These are phyloP conservation scores for Marvania coccoides DNA, from an alignment of 139 green algal genomes.

Conservation along the genomic window DNA sequence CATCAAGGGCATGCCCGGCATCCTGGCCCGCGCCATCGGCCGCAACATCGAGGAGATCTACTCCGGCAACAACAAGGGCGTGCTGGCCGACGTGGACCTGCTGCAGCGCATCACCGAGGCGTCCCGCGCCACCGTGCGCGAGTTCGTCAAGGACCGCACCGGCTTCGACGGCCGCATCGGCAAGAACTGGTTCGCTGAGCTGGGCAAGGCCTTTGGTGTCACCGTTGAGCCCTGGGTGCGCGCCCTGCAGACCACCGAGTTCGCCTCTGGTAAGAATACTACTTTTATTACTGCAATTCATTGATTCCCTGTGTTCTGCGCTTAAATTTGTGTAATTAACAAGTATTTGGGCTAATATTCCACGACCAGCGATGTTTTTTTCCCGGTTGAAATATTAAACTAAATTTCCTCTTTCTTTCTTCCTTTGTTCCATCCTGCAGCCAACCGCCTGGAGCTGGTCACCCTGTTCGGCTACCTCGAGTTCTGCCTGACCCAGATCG, in stretches of 20 bases:
- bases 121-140: conserved; percentile 54
- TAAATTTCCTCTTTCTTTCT: too few species aligned
- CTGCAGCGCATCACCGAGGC: conserved; percentile 60
- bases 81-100: conserved; percentile 85
- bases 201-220: conserved; percentile 23
- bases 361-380: too few species aligned
- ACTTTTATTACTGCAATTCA: too few species aligned
- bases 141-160: conserved; percentile 85
- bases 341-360: too few species aligned
- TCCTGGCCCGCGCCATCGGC: conserved; percentile 79
- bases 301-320: too few species aligned
- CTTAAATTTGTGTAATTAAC: too few species aligned
- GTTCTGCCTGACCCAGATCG: conserved; percentile 93
- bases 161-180: conserved; percentile 47
- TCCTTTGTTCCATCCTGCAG: neutral
- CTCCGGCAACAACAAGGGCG: conserved; percentile 67
- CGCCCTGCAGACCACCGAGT: conserved; percentile 58
- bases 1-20: conserved; percentile 82
- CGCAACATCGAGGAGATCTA: conserved; percentile 95
- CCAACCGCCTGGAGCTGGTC: conserved; percentile 70
- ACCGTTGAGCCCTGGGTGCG: conserved; percentile 63
- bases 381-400: too few species aligned
- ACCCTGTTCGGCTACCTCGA: conserved; percentile 91
- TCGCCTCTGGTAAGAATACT: too few species aligned
- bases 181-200: conserved; percentile 22